Conservation (phyloP, 2,329 filamentous ascomycete genomes). For the Fusarium euwallaceae region DNA sequence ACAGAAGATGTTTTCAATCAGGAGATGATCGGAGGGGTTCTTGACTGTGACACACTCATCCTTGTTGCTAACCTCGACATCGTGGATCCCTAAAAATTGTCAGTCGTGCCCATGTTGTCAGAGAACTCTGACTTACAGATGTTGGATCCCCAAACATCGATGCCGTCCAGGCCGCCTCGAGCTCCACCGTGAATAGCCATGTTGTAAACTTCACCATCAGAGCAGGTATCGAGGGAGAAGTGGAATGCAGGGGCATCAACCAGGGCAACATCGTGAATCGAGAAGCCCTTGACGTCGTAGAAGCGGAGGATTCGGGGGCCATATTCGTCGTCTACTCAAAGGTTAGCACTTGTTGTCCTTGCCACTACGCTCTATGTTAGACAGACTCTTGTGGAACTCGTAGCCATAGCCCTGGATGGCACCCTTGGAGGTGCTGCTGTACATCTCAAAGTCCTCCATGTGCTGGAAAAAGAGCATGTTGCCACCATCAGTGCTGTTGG, state of each 20-base stretch:
- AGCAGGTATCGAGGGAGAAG: conserved; percentile 36
- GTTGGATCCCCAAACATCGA: conserved; percentile 38
- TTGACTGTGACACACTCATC: conserved; percentile 42
- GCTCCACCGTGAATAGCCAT: conserved; percentile 37
- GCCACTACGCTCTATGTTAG: rapidly evolving
- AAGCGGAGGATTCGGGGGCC: conserved; percentile 38
- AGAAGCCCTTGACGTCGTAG: conserved; percentile 34
- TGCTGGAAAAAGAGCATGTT: conserved; percentile 42
- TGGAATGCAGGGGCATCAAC: conserved; percentile 36
- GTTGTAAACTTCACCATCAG: conserved; percentile 37
- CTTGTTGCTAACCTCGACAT: conserved; percentile 43
- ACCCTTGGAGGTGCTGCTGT: conserved; percentile 39
- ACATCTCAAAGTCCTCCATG: conserved; percentile 37
- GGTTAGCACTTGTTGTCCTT: not conserved
- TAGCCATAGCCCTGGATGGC: conserved; percentile 39
- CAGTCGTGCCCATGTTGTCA: rapidly evolving
- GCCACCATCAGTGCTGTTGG: conserved; percentile 15
- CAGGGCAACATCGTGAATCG: conserved; percentile 35
- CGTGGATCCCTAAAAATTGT: conserved; percentile 23
- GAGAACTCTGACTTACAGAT: conserved; percentile 5
- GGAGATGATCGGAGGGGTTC: conserved; percentile 36
- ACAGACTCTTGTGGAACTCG: conserved; percentile 29
- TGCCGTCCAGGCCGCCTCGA: conserved; percentile 32
- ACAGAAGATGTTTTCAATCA: conserved; percentile 42
- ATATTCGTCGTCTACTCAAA: conserved; percentile 17